A percentile compares a stretch with the other conserved stretches of the same genome.
Evolutionary conservation across 371 early-diverging fungal genomes (phyloP).

Genomic region (Mucor piriformis): DNA sequence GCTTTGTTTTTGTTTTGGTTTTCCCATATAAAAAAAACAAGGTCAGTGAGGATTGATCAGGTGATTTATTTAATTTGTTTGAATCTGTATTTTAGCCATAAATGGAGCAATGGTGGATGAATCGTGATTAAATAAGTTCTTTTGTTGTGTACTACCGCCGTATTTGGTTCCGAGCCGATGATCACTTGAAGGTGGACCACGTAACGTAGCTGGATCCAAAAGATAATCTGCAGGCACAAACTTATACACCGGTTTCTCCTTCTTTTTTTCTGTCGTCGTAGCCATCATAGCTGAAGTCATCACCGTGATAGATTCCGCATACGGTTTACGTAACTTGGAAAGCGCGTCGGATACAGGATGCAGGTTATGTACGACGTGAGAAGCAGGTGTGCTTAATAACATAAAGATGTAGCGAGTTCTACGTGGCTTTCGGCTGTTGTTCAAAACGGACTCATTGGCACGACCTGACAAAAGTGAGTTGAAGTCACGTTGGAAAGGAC

Average conservation of each 20-base stretch:
- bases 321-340: constrained; percentile 20
- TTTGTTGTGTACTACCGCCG: background rate
- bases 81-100: constrained; percentile 15
- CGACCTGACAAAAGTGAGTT: constrained; percentile 1
- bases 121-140: background rate
- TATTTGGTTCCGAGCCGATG: constrained; percentile 22
- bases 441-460: constrained; percentile 1
- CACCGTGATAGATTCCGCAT: constrained; percentile 20
- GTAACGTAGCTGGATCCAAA: constrained; percentile 18
- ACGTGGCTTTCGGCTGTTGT: constrained; percentile 14
- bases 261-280: background rate
- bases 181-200: background rate
- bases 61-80: constrained; percentile 7
- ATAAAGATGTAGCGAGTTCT: constrained; percentile 30
- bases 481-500: constrained; percentile 5
- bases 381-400: constrained; percentile 28
- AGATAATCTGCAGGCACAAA: constrained; percentile 22
- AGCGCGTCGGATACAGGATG: constrained; percentile 30
- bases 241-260: background rate
- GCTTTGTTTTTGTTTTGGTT: background rate
- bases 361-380: constrained; percentile 13
- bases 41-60: background rate
- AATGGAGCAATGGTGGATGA: background rate
- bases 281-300: constrained; percentile 6
- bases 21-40: background rate